A percentile compares a stretch with the other conserved stretches of the same genome.
Evolutionary conservation across 2,329 filamentous ascomycete genomes (phyloP).

Genomic region (Fusarium sp.): DNA sequence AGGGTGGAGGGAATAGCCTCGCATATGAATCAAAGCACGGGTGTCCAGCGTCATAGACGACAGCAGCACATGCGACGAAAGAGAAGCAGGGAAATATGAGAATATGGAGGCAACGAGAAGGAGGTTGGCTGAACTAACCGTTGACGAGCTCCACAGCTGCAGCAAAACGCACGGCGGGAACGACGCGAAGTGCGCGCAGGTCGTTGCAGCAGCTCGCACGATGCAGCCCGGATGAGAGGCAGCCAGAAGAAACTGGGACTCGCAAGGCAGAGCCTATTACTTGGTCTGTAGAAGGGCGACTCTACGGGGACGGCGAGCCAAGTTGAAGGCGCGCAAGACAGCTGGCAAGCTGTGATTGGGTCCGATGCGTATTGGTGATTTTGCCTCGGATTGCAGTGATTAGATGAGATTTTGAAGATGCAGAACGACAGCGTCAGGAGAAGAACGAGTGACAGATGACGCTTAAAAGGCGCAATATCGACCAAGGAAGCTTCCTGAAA

Average conservation of each 20-base stretch:
- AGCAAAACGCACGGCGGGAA: slow-evolving; percentile 33
- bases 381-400: slow-evolving; percentile 33
- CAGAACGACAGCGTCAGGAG: slow-evolving; percentile 30
- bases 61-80: slow-evolving; percentile 27
- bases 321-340: slow-evolving; percentile 44
- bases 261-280: slow-evolving; percentile 24
- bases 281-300: slow-evolving; percentile 24
- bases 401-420: slow-evolving; percentile 37
- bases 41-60: slow-evolving; percentile 35
- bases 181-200: slow-evolving; percentile 35
- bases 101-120: slow-evolving; percentile 35
- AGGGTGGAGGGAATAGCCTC: slow-evolving; percentile 36
- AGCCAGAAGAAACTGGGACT: slow-evolving; percentile 28
- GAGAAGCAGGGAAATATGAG: slow-evolving; percentile 34
- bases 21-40: slow-evolving; percentile 44
- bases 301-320: slow-evolving; percentile 35
- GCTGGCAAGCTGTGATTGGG: slow-evolving; percentile 51
- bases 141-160: slow-evolving; percentile 41
- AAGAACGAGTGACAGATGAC: slow-evolving; percentile 41
- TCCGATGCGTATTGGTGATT: slow-evolving; percentile 34
- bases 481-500: slow-evolving; percentile 24
- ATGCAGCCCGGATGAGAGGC: slow-evolving; percentile 42
- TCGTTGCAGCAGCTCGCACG: slow-evolving; percentile 36
- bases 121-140: slow-evolving; percentile 42
- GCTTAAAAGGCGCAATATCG: slow-evolving; percentile 26